Evolutionary conservation across 768 basidiomycete genomes (phyloP).

Genomic region (Amanita subjunquillea): DNA sequence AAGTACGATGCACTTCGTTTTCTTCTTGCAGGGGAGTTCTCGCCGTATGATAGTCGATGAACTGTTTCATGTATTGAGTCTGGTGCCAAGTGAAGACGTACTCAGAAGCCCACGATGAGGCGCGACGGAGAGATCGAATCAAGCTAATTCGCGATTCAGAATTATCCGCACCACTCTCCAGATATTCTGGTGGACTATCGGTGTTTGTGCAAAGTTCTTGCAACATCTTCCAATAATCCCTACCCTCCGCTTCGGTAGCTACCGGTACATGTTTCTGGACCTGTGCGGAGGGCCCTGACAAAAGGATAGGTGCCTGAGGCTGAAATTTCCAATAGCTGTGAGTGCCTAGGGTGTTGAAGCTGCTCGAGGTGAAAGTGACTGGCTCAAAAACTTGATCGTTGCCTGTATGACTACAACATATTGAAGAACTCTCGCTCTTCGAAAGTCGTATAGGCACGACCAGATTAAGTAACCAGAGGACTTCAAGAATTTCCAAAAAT

Average conservation of each 20-base stretch:
- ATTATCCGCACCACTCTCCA: slow-evolving; percentile 14
- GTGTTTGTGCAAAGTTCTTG: slow-evolving; percentile 33
- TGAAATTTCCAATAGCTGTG: slow-evolving; percentile 51
- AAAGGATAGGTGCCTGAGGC: slow-evolving; percentile 40
- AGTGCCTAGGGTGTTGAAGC: not conserved
- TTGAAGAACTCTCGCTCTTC: not conserved
- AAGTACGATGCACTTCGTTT: slow-evolving; percentile 22
- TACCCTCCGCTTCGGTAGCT: slow-evolving; percentile 24
- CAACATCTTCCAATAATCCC: slow-evolving; percentile 49
- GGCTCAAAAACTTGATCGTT: slow-evolving; percentile 26
- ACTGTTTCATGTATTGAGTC: slow-evolving; percentile 49
- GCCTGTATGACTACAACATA: not conserved
- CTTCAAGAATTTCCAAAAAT: slow-evolving; percentile 50
- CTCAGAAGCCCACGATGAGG: slow-evolving; percentile 45
- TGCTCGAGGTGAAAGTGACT: slow-evolving; percentile 15
- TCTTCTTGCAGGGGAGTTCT: slow-evolving; percentile 39
- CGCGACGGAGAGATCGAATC: slow-evolving; percentile 45
- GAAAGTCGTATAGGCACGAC: slow-evolving; percentile 47
- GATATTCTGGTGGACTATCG: slow-evolving; percentile 13
- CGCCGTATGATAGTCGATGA: slow-evolving; percentile 29
- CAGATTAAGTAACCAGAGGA: slow-evolving; percentile 47
- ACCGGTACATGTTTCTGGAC: slow-evolving; percentile 45
- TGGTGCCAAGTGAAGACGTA: slow-evolving; percentile 65
- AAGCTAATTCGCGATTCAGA: slow-evolving; percentile 18
- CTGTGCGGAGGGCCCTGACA: slow-evolving; percentile 36